These are phyloP conservation scores for Aspergillus nomiae DNA, from an alignment of 2,329 filamentous ascomycete species.

Conservation along the genomic window DNA sequence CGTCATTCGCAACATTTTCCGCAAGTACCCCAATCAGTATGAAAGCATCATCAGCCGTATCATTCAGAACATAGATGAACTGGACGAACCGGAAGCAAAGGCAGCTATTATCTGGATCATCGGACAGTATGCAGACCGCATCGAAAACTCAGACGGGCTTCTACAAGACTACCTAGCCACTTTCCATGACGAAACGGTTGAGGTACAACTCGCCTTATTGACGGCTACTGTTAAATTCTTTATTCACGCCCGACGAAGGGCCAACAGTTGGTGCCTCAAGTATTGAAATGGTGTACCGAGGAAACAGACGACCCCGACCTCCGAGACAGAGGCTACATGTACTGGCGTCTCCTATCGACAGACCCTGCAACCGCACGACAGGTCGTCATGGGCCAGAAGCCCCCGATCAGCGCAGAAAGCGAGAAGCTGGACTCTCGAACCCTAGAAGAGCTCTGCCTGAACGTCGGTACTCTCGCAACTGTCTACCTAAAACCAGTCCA, in stretches of 20 bases:
- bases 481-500: conserved; percentile 98
- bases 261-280: conserved; percentile 87
- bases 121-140: conserved; percentile 94
- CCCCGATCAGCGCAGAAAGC: conserved; percentile 91
- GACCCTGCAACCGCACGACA: conserved; percentile 83
- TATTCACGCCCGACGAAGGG: conserved; percentile 92
- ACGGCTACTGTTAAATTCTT: conserved; percentile 98
- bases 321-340: conserved; percentile 96
- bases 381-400: conserved; percentile 97
- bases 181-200: conserved; percentile 90
- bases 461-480: conserved; percentile 92
- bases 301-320: conserved; percentile 99
- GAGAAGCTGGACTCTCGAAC: conserved; percentile 90
- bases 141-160: conserved; percentile 92
- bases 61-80: conserved; percentile 92
- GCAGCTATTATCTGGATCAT: conserved; percentile 99
- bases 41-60: conserved; percentile 95
- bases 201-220: conserved; percentile 90
- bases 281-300: conserved; percentile 97
- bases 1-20: conserved; percentile 98
- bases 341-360: conserved; percentile 93
- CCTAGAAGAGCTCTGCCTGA: conserved; percentile 94
- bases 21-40: conserved; percentile 98
- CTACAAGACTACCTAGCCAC: conserved; percentile 94
- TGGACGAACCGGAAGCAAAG: conserved; percentile 97